phyloP scores from a whole-genome alignment of 2,329 filamentous ascomycete genomes.

The Acarospora socialis region DNA sequence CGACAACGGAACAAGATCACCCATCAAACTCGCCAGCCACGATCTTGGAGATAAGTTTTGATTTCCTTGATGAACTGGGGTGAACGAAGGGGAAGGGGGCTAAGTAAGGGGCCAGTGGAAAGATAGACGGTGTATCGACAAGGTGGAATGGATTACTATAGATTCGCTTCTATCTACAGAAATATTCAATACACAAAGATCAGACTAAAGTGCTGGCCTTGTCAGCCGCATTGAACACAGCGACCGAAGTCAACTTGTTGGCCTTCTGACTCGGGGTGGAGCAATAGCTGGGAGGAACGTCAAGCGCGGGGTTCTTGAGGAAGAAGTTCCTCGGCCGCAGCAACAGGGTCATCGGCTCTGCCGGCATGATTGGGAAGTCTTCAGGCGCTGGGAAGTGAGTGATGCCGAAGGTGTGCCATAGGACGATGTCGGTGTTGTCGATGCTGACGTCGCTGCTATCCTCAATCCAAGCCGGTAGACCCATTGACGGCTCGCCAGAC shows the following conservation, averaged over 20 bases:
- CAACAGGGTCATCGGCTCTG: constrained; percentile 68
- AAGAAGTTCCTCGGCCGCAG: constrained; percentile 76
- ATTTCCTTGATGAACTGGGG: too few relatives aligned
- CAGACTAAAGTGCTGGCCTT: too few relatives aligned
- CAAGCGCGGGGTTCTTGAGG: constrained; percentile 59
- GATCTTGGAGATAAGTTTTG: too few relatives aligned
- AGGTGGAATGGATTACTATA: too few relatives aligned
- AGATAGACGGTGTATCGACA: too few relatives aligned
- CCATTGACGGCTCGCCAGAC: constrained; percentile 59
- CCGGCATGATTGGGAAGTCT: constrained; percentile 87
- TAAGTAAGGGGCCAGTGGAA: too few relatives aligned
- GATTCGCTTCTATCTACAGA: too few relatives aligned
- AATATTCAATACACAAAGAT: too few relatives aligned
- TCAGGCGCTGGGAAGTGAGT: constrained; percentile 82
- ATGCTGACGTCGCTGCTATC: constrained; percentile 53
- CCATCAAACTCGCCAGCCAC: too few relatives aligned
- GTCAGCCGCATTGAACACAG: too few relatives aligned
- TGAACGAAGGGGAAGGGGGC: too few relatives aligned
- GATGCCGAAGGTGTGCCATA: constrained; percentile 89
- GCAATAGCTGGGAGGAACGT: constrained; percentile 64
- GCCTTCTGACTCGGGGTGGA: constrained; percentile 57
- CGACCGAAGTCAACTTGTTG: constrained; percentile 28
- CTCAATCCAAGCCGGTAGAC: constrained; percentile 61
- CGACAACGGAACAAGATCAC: too few relatives aligned
- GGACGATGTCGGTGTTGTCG: constrained; percentile 70